Conservation (phyloP, 805 yeast species). For the Candida fluviatilis region DNA sequence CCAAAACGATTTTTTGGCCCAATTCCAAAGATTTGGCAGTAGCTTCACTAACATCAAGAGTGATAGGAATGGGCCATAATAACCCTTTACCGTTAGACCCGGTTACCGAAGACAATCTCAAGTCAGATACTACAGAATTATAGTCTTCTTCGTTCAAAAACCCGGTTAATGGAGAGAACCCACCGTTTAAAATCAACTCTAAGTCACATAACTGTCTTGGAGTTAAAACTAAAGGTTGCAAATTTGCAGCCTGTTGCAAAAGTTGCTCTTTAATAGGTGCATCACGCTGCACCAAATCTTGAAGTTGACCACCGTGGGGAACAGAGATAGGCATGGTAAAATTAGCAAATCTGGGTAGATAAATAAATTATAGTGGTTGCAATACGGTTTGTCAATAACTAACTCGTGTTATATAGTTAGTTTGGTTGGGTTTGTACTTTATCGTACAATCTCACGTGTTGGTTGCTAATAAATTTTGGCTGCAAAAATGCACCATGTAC, state of each 20-base stretch:
- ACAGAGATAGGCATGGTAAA: constrained; percentile 50
- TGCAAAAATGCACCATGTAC: neutral
- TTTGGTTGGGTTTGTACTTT: neutral
- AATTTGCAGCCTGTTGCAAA: constrained; percentile 44
- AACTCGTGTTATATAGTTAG: neutral
- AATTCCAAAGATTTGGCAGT: constrained; percentile 39
- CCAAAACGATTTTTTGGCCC: constrained; percentile 66
- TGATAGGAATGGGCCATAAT: constrained; percentile 91
- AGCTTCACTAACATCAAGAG: constrained; percentile 63
- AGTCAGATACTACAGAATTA: constrained; percentile 58
- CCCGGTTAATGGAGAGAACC: constrained; percentile 80
- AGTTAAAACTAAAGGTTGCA: constrained; percentile 53
- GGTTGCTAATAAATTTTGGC: constrained; percentile 2
- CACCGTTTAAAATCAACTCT: constrained; percentile 89
- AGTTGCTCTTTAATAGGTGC: constrained; percentile 53
- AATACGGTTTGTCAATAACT: no score
- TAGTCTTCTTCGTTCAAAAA: constrained; percentile 67
- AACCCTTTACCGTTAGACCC: constrained; percentile 48
- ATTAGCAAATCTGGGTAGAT: no score
- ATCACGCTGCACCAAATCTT: constrained; percentile 85
- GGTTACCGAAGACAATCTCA: constrained; percentile 57
- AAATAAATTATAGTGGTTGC: no score
- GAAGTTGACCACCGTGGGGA: constrained; percentile 91
- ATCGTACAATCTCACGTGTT: constrained; percentile 14
- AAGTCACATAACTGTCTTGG: constrained; percentile 91